Conservation (phyloP, 805 yeast genomes). For the Barnettozyma wickerhamii region DNA sequence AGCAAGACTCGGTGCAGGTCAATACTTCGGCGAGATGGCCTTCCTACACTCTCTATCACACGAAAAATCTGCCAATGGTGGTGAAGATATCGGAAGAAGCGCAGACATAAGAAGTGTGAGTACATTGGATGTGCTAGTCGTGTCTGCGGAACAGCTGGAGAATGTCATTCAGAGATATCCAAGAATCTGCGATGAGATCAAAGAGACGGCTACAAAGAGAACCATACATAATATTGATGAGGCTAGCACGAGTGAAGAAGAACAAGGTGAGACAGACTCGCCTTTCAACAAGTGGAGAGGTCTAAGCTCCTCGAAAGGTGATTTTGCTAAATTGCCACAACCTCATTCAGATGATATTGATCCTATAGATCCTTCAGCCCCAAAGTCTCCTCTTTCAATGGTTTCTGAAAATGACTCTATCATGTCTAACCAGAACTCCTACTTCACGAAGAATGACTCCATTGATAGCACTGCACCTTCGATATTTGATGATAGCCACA, state of each 20-base stretch:
- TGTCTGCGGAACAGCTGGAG: constrained; percentile 51
- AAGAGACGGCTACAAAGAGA: constrained; percentile 54
- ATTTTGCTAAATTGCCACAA: not conserved
- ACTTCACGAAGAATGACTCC: too few species aligned
- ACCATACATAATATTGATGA: constrained; percentile 26
- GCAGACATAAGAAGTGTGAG: constrained; percentile 64
- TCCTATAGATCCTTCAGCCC: constrained; percentile 5
- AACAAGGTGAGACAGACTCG: constrained; percentile 6
- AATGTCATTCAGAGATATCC: constrained; percentile 57
- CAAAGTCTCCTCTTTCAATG: constrained; percentile 9
- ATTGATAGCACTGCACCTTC: too few species aligned
- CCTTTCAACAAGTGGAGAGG: constrained; percentile 26
- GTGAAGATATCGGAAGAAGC: constrained; percentile 34
- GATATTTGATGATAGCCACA: constrained; percentile 6
- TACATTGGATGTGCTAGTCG: constrained; percentile 54
- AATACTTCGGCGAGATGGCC: constrained; percentile 76
- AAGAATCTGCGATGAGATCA: constrained; percentile 52
- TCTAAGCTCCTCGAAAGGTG: constrained; percentile 7
- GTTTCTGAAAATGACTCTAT: constrained; percentile 1
- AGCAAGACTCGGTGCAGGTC: constrained; percentile 58
- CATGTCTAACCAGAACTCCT: not conserved
- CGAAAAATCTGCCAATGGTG: constrained; percentile 1
- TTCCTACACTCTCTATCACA: constrained; percentile 46
- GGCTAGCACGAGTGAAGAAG: constrained; percentile 8
- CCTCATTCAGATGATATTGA: not conserved